Evolutionary conservation across 352 stramenopile genomes (phyloP), one percentile per base, ranked within the genome.

Genomic region (Pythium sp.): DNA sequence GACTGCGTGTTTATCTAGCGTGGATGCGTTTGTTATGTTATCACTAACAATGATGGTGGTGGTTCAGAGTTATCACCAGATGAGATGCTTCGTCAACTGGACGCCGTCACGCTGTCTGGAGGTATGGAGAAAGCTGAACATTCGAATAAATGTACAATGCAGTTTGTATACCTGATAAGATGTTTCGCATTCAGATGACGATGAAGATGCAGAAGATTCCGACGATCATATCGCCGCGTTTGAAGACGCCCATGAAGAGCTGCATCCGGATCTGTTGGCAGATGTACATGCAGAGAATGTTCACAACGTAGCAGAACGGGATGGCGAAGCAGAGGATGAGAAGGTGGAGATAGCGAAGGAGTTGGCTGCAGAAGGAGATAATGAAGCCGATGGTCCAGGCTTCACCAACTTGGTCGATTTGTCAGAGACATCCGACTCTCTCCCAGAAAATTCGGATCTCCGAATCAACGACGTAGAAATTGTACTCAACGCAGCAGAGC

Each of bases 51-150:
- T 51, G 43, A 7, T 18, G 7, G 18, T 61, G 49, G 32, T 26
- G n/a, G 15, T 53, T 2, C 34, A 64, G 71, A 57, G n/a, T 26
- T 74, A 36, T 73, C 64, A 15, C 61, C 72, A 34, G 76, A 84
- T 9, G 68, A 76, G 24, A 71, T 84, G 41, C 60, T 86, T 1
- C 73, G 74, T 11, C 76, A 84, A 43, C 30, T 84, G 8, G 72
- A 84, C 38, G 69, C 67, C 2, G 64, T 78, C 22, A 61, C 62
- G 1, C n/a, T 65, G 9, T 32, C 14, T 5, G 51, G n/a, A 20
- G 22, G 58, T 72, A 53, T 7, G 30, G 1, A 20, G 12, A n/a
- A 11, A 28, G 9, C 7, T 22, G 46, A 15, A 32, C 7, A 60
- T 60, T 7, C 12, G 18, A 28, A 8, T 26, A 5, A 2, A 28